Evolutionary conservation across 2,329 filamentous ascomycete genomes (phyloP).

Genomic region (Pyrenochaeta sp.): DNA sequence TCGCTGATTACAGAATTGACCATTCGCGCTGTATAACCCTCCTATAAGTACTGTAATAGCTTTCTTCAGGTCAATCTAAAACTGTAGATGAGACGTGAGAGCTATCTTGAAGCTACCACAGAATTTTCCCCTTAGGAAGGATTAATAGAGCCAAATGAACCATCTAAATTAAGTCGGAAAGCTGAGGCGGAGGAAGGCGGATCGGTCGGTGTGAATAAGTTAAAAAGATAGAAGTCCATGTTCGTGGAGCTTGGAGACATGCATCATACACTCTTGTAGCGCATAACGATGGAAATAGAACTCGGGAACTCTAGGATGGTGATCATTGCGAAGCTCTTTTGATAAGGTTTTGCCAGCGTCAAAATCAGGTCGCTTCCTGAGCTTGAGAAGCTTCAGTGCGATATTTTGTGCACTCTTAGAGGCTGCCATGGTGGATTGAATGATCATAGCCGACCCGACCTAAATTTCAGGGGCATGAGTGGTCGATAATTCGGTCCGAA

Average conservation of each 20-base stretch:
- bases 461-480: constrained; percentile 5
- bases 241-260: not conserved
- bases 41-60: too few species aligned
- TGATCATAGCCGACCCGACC: constrained; percentile 12
- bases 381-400: constrained; percentile 12
- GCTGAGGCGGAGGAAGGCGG: not conserved
- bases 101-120: too few species aligned
- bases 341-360: constrained; percentile 14
- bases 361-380: constrained; percentile 9
- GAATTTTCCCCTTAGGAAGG: too few species aligned
- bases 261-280: not conserved
- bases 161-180: too few species aligned
- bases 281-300: constrained; percentile 2
- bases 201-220: too few species aligned
- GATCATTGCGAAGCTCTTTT: constrained; percentile 1
- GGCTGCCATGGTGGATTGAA: constrained; percentile 10
- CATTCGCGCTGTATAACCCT: too few species aligned
- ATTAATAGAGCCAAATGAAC: too few species aligned
- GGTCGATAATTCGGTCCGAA: constrained; percentile 27
- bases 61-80: too few species aligned
- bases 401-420: constrained; percentile 10
- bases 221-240: too few species aligned
- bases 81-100: too few species aligned
- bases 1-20: too few species aligned
- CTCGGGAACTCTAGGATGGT: not conserved